phyloP scores from a whole-genome alignment of 371 early-diverging fungal species.

The Syncephalastrum monosporum region DNA sequence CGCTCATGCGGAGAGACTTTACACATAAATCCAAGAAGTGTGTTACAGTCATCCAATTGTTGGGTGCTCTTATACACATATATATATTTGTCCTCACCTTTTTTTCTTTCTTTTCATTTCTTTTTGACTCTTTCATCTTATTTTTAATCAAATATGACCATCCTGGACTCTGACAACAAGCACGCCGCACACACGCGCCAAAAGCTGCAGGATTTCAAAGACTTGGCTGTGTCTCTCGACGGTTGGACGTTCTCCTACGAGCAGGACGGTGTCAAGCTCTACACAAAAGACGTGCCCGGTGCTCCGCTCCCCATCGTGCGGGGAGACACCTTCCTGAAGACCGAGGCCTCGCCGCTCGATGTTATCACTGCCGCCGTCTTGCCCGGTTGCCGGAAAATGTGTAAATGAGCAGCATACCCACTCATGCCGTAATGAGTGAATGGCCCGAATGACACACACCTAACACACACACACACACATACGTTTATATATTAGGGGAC shows the following conservation, averaged over 20 bases:
- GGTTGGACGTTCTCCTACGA: constrained; percentile 14
- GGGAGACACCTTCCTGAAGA: constrained; percentile 13
- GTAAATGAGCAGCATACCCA: constrained; percentile 5
- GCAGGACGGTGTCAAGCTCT: constrained; percentile 19
- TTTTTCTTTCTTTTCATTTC: not conserved
- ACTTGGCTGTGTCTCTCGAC: constrained; percentile 15
- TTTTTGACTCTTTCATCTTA: constrained; percentile 3
- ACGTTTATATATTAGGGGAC: too few relatives aligned
- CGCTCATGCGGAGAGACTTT: not conserved
- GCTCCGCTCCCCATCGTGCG: constrained; percentile 14
- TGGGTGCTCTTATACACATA: not conserved
- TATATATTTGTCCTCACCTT: not conserved
- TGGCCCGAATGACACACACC: not conserved
- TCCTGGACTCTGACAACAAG: constrained; percentile 23
- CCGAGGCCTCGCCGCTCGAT: constrained; percentile 7
- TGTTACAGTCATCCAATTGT: too few relatives aligned
- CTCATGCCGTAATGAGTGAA: not conserved
- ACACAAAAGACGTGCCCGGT: constrained; percentile 13
- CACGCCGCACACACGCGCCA: constrained; percentile 24
- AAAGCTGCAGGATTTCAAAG: constrained; percentile 20
- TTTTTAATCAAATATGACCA: constrained; percentile 15
- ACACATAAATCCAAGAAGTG: too few relatives aligned
- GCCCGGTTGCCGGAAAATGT: constrained; percentile 15
- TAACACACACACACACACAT: too few relatives aligned
- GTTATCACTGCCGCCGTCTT: constrained; percentile 8